phyloP scores from a whole-genome alignment of 345 rosid species.

The Syzygium oleosum region DNA sequence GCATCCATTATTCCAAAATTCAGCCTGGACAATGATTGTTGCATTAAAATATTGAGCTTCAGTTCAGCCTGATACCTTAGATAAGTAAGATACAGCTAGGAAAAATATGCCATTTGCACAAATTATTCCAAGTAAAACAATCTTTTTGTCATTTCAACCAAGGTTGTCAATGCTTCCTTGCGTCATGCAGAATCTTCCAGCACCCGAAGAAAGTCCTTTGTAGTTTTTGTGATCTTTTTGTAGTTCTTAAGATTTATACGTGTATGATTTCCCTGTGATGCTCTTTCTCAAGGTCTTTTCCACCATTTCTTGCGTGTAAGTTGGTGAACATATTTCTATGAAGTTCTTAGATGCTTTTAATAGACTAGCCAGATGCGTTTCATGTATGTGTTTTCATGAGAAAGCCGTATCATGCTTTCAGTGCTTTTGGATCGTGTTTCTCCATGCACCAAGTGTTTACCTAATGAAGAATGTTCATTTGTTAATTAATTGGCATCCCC shows the following conservation, averaged over 20 bases:
- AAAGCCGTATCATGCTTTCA: background rate
- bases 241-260: background rate
- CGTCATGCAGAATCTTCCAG: background rate
- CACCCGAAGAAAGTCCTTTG: background rate
- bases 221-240: background rate
- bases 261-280: background rate
- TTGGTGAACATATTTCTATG: background rate
- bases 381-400: background rate
- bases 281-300: background rate
- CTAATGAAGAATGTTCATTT: background rate
- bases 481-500: background rate
- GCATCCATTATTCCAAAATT: background rate
- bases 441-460: background rate
- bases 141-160: background rate
- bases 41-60: background rate
- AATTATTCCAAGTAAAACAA: background rate
- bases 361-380: background rate
- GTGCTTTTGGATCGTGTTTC: background rate
- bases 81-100: background rate
- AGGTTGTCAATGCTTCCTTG: background rate
- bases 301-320: background rate
- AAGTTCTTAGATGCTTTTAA: background rate
- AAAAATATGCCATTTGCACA: background rate
- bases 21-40: background rate
- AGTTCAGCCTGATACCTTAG: background rate